phyloP scores from a whole-genome alignment of 139 green algal species.

The Gonium pectorale region DNA sequence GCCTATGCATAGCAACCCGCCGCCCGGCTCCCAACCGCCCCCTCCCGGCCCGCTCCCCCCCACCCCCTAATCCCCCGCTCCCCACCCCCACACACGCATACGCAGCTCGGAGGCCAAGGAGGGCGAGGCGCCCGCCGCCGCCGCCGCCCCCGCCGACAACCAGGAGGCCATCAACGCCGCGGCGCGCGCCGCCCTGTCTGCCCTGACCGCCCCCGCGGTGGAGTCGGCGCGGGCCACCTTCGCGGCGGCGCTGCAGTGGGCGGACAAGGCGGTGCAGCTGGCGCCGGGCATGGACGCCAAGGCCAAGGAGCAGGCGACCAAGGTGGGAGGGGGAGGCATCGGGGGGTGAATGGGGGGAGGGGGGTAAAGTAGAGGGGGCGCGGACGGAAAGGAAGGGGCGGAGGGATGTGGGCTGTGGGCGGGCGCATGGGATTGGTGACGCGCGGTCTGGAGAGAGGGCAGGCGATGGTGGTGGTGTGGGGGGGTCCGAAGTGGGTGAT shows the following conservation, averaged over 20 bases:
- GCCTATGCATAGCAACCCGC: no score
- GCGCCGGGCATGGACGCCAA: constrained; percentile 21
- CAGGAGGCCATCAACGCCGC: constrained; percentile 5
- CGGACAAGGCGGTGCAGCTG: constrained; percentile 20
- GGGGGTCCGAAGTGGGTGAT: background rate
- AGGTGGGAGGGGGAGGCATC: background rate
- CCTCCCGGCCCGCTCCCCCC: no score
- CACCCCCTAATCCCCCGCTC: no score
- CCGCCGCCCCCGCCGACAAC: background rate
- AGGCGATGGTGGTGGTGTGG: background rate
- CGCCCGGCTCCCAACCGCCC: no score
- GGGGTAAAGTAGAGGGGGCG: background rate
- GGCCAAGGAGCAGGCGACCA: constrained; percentile 7
- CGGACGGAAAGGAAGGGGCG: no score
- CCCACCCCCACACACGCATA: no score
- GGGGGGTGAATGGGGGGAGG: background rate
- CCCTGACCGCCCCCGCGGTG: constrained; percentile 29
- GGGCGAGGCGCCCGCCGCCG: background rate
- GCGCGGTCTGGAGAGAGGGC: no score
- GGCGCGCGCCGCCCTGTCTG: constrained; percentile 39
- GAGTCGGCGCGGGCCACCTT: background rate
- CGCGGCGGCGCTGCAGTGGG: constrained; percentile 4
- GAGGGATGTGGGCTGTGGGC: no score
- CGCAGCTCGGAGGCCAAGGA: no score
- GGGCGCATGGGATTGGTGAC: no score